Percentiles rank a stretch among this genome's conserved stretches.
phyloP scores from a whole-genome alignment of 2,329 filamentous ascomycete genomes.

The Teratosphaeria gauchensis region DNA sequence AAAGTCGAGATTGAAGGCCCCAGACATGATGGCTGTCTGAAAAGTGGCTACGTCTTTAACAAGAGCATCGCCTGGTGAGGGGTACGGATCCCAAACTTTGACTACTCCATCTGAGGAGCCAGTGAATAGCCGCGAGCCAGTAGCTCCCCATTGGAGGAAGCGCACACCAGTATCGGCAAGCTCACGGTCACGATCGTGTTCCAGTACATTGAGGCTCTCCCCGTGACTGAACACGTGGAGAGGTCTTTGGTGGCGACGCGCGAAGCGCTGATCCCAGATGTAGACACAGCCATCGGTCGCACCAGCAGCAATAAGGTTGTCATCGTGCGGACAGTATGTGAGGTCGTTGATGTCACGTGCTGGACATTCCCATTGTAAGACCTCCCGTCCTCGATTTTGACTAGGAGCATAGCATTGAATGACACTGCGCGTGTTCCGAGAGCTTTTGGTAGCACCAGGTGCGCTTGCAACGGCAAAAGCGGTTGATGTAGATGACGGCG shows the following conservation, averaged over 20 bases:
- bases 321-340: constrained; percentile 35
- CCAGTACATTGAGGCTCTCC: constrained; percentile 39
- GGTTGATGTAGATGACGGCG: constrained; percentile 24
- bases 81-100: constrained; percentile 50
- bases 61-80: constrained; percentile 40
- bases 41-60: constrained; percentile 42
- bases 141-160: constrained; percentile 48
- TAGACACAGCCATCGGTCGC: constrained; percentile 52
- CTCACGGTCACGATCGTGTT: constrained; percentile 36
- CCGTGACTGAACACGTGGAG: constrained; percentile 45
- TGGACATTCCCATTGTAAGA: constrained; percentile 45
- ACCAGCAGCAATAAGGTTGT: constrained; percentile 46
- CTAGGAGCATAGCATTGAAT: constrained; percentile 44
- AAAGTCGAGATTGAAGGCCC: constrained; percentile 46
- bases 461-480: constrained; percentile 47
- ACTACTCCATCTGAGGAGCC: constrained; percentile 53
- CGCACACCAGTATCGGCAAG: constrained; percentile 48
- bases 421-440: constrained; percentile 36
- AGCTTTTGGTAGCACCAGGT: constrained; percentile 25
- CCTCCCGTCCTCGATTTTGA: constrained; percentile 22
- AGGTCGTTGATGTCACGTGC: constrained; percentile 54
- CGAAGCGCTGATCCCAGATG: constrained; percentile 48
- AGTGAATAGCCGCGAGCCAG: constrained; percentile 44
- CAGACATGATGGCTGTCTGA: constrained; percentile 48
- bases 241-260: constrained; percentile 28